These are phyloP conservation scores for Alternaria viburni DNA, from an alignment of 2,329 filamentous ascomycete genomes.

Conservation along the genomic window DNA sequence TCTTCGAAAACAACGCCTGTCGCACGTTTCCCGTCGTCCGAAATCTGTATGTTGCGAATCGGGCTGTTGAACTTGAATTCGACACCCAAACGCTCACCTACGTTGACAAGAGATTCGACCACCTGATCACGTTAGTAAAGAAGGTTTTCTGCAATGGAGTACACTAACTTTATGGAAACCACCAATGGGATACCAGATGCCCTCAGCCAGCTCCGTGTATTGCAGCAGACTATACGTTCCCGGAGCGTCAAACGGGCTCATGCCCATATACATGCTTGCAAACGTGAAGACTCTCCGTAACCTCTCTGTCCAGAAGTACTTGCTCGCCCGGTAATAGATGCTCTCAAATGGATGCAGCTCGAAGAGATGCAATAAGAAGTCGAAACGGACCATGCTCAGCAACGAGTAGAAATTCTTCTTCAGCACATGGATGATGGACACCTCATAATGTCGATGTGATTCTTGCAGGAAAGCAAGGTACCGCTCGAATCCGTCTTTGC, in stretches of 20 bases:
- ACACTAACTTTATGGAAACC: constrained; percentile 67
- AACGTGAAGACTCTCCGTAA: constrained; percentile 76
- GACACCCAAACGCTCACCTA: constrained; percentile 68
- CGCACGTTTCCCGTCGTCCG: constrained; percentile 59
- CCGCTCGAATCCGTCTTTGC: constrained; percentile 71
- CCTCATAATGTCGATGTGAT: constrained; percentile 72
- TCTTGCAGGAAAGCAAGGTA: constrained; percentile 72
- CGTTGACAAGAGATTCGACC: constrained; percentile 66
- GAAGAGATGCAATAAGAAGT: constrained; percentile 65
- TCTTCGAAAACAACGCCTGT: constrained; percentile 65
- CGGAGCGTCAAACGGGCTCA: constrained; percentile 78
- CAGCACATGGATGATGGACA: constrained; percentile 70
- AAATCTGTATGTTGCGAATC: constrained; percentile 63
- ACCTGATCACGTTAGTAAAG: constrained; percentile 39
- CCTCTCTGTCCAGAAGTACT: constrained; percentile 74
- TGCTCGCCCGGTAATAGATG: constrained; percentile 69
- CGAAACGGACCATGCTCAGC: constrained; percentile 62
- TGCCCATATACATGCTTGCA: constrained; percentile 83
- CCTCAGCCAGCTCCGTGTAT: constrained; percentile 77
- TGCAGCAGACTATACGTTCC: constrained; percentile 76
- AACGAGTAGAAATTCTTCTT: constrained; percentile 70
- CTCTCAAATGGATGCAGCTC: constrained; percentile 73
- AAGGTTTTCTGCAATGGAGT: background rate
- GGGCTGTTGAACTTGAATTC: constrained; percentile 66
- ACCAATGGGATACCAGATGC: constrained; percentile 76